Evolutionary conservation across 2,329 filamentous ascomycete genomes (phyloP), one percentile per base, ranked within the genome.

Genomic region (Zasmidium cellare): DNA sequence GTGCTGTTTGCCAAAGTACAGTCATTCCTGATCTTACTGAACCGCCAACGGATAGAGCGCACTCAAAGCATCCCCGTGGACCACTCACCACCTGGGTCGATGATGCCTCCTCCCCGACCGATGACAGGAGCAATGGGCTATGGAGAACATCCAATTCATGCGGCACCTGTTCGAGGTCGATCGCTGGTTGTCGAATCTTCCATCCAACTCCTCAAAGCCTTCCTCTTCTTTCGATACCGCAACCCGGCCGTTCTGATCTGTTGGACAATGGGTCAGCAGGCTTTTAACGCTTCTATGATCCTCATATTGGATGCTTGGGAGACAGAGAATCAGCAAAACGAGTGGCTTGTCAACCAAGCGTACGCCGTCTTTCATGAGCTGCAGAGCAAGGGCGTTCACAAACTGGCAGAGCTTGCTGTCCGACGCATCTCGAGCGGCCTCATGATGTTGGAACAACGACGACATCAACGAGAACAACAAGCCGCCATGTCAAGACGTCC

Each of bases 211-310:
- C 65, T 81, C 0, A 69, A 75, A n/a, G 74, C 75, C 1, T 80
- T 80, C 56, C 65, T 79, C 24, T 81, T 79, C 67, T 78, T 80
- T 65, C 71, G 77, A 25, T 62, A 69, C n/a, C 74, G 76, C 44
- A 66, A 76, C 14, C 77, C 74, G 16, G 73, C 74, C 20, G 75
- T 76, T 1, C 67, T 81, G 31, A 74, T 80, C 38, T 79, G 76
- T 61, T 81, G 79, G 79, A 77, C 72, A 0, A 74, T 80, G 62
- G 74, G 74, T 35, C 79, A 81, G 58, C 77, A 80, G 67, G 77
- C 78, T 2, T 81, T 81, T 70, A 80, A 80, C 56, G 76, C 78
- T 9, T 76, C 74, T 58, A 80, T 80, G 77, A 77, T 82, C 20
- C 65, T 82, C 6, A 69, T 80, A 1, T 69, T 79, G 1, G 77